Conservation (phyloP, 1,284 basidiomycete species). For the Cryptococcus neoformans region DNA sequence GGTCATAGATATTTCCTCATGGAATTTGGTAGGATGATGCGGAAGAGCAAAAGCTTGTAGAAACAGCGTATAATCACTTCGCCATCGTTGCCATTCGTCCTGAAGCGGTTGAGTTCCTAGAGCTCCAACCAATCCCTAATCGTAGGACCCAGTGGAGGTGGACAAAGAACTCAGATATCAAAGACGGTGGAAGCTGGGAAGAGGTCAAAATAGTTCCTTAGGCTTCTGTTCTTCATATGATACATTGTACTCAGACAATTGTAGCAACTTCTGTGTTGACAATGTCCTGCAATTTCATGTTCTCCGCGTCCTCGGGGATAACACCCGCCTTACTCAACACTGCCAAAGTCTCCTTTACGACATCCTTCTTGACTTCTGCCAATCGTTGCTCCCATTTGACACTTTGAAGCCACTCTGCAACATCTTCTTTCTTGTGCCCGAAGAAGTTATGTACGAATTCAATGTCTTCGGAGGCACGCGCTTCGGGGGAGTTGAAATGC, state of each 20-base stretch:
- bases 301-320: conserved; percentile 58
- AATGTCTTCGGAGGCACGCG: conserved; percentile 61
- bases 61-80: conserved; percentile 35
- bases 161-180: background rate
- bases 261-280: conserved; percentile 59
- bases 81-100: conserved; percentile 41
- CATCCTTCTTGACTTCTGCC: conserved; percentile 58
- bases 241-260: conserved; percentile 40
- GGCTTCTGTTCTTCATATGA: background rate
- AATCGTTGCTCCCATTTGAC: conserved; percentile 72
- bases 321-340: conserved; percentile 73
- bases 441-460: conserved; percentile 74
- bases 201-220: conserved; percentile 34
- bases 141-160: conserved; percentile 31
- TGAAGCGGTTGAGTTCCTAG: conserved; percentile 39
- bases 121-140: conserved; percentile 43
- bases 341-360: conserved; percentile 67
- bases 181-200: conserved; percentile 27
- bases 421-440: conserved; percentile 64
- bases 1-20: background rate
- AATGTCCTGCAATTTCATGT: conserved; percentile 61
- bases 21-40: conserved; percentile 19
- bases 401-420: conserved; percentile 72
- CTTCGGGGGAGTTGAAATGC: conserved; percentile 63
- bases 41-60: conserved; percentile 30